Evolutionary conservation across 192 early-diverging fungal genomes (phyloP).

Genomic region (Coemansia sp.): DNA sequence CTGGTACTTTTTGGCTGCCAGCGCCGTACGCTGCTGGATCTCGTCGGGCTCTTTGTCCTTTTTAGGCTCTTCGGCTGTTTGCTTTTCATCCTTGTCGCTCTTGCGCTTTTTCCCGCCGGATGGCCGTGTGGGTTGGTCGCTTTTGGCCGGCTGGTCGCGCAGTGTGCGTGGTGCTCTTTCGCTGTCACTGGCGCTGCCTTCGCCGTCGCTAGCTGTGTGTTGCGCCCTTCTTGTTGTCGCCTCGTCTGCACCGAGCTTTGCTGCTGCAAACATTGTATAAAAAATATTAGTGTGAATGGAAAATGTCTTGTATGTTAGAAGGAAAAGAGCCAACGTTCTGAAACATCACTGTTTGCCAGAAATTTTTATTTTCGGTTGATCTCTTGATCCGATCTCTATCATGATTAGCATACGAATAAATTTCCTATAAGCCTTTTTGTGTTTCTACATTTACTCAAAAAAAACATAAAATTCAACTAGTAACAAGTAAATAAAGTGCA

Average conservation of each 20-base stretch:
- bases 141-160: conserved; percentile 6
- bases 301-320: neutral
- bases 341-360: too few species aligned
- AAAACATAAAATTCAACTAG: too few species aligned
- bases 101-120: neutral
- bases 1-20: conserved; percentile 34
- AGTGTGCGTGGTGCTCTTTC: conserved; percentile 16
- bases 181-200: conserved; percentile 5
- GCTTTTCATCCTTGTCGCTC: neutral
- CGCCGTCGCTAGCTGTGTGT: neutral
- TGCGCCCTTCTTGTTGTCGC: neutral
- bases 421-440: too few species aligned
- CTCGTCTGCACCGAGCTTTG: neutral
- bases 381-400: too few species aligned
- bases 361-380: too few species aligned
- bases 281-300: neutral
- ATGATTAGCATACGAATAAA: too few species aligned
- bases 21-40: conserved; percentile 12
- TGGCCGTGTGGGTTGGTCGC: too few species aligned
- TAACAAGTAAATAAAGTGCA: too few species aligned
- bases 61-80: conserved; percentile 2
- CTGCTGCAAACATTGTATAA: conserved; percentile 10
- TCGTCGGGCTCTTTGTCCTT: conserved; percentile 8
- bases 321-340: neutral
- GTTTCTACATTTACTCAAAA: too few species aligned